Base-by-base conservation (phyloP, 129 eudicot genomes). In the Chrysanthemum lavandulifolium region DNA sequence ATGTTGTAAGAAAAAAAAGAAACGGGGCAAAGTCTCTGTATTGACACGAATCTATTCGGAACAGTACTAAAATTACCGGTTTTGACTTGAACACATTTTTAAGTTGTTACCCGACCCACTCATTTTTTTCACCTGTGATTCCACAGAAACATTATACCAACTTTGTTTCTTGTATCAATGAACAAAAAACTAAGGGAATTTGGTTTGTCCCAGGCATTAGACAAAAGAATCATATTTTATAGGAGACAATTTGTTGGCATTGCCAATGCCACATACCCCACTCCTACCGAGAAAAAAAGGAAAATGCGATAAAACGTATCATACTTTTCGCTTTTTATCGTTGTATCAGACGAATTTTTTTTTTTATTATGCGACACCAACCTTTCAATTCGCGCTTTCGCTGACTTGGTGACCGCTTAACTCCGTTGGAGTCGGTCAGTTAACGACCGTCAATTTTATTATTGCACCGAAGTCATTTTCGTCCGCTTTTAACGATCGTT, bases 171-270 rank as follows among this genome's bases (percentile, higher is more conserved):
- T 65, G 10, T 31, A 27, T 65, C 21, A 65, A 2, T 53, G 25
- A 14, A 27, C 10, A 47, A 50, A 61, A 15, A 64, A 19, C 43
- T 56, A 66, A 45, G 68, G 15, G 18, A 67, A 75, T 75, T 75
- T 67, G 15, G 9, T 68, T 29, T 75, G 79, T 75, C 79, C n/a
- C 65, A 36, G 13, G 33, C 40, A 75, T 75, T 55, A 15, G 72
- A 63, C 64, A 74, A 64, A 54, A 66, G 50, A 51, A 62, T 64
- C 25, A 16, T 50, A 49, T 49, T 72, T 27, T 16, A 60, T 14
- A 47, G 77, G 61, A 61, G 55, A 73, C 77, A 73, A 16, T 71
- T 71, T 40, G 75, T 40, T 71, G 65, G 65, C 66, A 25, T 7
- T 52, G 49, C 29, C 63, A 69, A 53, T 54, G 10, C 63, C 74